Evolutionary conservation across 768 basidiomycete species (phyloP), one percentile per base, ranked within the genome.

Genomic region (Rhizopogon rudus): DNA sequence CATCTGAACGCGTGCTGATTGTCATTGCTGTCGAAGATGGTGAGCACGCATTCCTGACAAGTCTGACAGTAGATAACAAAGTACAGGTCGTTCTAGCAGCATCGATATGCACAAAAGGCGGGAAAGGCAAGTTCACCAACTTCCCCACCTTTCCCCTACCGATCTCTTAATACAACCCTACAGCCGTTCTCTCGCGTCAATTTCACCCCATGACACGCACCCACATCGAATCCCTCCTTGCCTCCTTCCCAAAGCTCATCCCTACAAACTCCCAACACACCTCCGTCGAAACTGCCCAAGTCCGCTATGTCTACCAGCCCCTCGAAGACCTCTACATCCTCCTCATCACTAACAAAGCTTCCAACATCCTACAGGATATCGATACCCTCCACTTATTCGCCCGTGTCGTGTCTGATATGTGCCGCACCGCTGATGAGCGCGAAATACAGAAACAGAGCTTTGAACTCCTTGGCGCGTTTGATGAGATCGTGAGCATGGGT

Each of bases 331-430:
- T 98, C 25, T 98, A 98, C 73, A 96, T 98, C 57, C 80, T 98
- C 61, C 81, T 98, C 60, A 95, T 98, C 73, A 98, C 96, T 53
- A 98, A 98, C 76, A 98, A 97, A 71, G 91, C 93, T 7, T 93
- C 91, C n/a, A 99, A 99, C 66, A 98, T 98, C 64, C 77, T 99
- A 40, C 97, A 97, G 75, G 97, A 98, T 70, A 96, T 98, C 60
- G 91, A 97, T 56, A 99, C 96, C 0, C 79, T 99, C 0, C 92
- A 95, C 62, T 87, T 99, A 39, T 88, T 97, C 63, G 88, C 95
- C 1, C 87, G 96, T 35, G 88, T 97, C 45, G 93, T 97, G 13
- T 93, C 93, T 2, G 93, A 96, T 70, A 72, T 95, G 71, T 94
- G 92, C 69, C 80, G 91, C 61, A 86, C 79, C 55, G 88, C 87